phyloP scores from a whole-genome alignment of 1,139 yeast species.

The Suhomyces bolitotheri region DNA sequence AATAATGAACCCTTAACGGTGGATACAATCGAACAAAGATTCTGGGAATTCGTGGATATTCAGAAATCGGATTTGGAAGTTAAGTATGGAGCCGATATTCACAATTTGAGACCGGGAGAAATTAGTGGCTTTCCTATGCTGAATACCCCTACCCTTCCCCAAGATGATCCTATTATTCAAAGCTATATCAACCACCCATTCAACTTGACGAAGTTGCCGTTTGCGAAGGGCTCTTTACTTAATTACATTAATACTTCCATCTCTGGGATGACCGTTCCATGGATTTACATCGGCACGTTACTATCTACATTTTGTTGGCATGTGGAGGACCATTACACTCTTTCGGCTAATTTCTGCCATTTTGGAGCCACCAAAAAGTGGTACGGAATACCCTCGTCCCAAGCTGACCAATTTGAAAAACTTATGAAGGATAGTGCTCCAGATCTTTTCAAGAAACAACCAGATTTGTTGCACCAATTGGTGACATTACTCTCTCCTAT shows the following conservation, averaged over 20 bases:
- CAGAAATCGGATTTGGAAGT: slow-evolving; percentile 53
- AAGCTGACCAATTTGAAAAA: slow-evolving; percentile 55
- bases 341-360: slow-evolving; percentile 78
- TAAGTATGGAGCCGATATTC: slow-evolving; percentile 79
- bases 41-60: slow-evolving; percentile 59
- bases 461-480: slow-evolving; percentile 84
- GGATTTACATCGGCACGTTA: slow-evolving; percentile 76
- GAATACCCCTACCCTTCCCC: slow-evolving; percentile 29
- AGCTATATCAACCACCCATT: slow-evolving; percentile 58
- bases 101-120: slow-evolving; percentile 58
- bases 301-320: slow-evolving; percentile 85
- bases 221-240: slow-evolving; percentile 62
- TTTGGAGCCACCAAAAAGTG: slow-evolving; percentile 74
- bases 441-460: slow-evolving; percentile 80
- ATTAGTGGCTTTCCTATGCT: slow-evolving; percentile 67
- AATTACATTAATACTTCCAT: slow-evolving; percentile 61
- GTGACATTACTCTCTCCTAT: slow-evolving; percentile 78
- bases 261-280: slow-evolving; percentile 82
- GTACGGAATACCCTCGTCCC: slow-evolving; percentile 69
- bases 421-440: slow-evolving; percentile 66
- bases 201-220: slow-evolving; percentile 68
- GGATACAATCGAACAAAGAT: slow-evolving; percentile 51
- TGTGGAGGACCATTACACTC: slow-evolving; percentile 77
- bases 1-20: slow-evolving; percentile 36
- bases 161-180: slow-evolving; percentile 21